These are phyloP conservation scores for Podospora pseudocomata DNA, from an alignment of 495 filamentous ascomycete species.

Conservation along the genomic window DNA sequence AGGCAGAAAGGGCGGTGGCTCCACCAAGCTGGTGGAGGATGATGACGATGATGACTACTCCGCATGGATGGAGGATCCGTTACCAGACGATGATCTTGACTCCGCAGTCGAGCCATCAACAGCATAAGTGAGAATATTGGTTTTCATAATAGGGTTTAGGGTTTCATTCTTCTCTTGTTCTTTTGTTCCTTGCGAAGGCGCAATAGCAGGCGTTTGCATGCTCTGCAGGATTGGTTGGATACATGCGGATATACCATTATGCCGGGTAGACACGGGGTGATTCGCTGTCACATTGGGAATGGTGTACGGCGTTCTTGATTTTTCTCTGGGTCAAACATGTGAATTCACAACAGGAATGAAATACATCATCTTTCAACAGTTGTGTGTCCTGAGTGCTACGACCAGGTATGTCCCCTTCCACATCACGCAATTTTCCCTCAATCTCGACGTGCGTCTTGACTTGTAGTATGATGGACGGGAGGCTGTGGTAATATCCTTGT, in stretches of 20 bases:
- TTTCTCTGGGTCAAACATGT: neutral
- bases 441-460: neutral
- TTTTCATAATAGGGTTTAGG: neutral
- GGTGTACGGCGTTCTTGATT: neutral
- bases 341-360: neutral
- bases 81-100: conserved; percentile 19
- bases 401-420: neutral
- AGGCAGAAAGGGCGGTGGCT: neutral
- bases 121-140: neutral
- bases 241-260: conserved; percentile 2
- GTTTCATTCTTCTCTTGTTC: neutral
- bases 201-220: neutral
- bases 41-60: conserved; percentile 35
- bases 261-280: neutral
- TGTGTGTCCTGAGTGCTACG: neutral
- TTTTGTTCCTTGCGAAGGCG: neutral
- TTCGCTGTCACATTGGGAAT: neutral
- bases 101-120: neutral
- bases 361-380: neutral
- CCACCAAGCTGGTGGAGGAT: neutral
- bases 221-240: conserved; percentile 9
- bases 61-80: conserved; percentile 34
- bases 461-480: neutral
- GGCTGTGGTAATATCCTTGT: neutral
- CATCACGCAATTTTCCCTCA: neutral